A percentile compares a stretch with the other conserved stretches of the same genome.
phyloP scores from a whole-genome alignment of 345 rosid genomes.

The Melaleuca alternifolia region DNA sequence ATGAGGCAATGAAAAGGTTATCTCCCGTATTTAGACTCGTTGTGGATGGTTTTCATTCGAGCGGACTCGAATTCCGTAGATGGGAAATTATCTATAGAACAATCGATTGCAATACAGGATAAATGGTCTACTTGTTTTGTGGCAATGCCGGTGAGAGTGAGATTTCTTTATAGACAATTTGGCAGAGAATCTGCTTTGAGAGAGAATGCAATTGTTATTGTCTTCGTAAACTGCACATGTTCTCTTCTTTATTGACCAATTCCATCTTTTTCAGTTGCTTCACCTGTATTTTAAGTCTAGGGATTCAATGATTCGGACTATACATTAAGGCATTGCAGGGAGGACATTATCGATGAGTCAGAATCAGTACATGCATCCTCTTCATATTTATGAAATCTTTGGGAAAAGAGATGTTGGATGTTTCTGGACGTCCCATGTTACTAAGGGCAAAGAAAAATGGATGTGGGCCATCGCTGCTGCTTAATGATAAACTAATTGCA shows the following conservation, averaged over 20 bases:
- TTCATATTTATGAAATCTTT: neutral
- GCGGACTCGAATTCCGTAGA: neutral
- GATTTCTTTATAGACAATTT: neutral
- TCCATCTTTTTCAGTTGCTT: neutral
- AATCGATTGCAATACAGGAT: neutral
- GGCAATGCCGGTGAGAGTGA: neutral
- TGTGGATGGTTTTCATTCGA: neutral
- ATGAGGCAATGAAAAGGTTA: neutral
- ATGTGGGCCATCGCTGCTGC: neutral
- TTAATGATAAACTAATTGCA: neutral
- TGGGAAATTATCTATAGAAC: neutral
- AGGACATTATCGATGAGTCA: neutral
- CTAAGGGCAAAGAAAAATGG: neutral
- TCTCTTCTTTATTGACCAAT: neutral
- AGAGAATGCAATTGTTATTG: neutral
- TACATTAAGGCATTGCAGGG: neutral
- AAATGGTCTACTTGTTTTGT: neutral
- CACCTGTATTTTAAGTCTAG: neutral
- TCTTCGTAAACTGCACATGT: neutral
- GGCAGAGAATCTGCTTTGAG: neutral
- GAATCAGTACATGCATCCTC: neutral
- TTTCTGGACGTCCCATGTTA: neutral
- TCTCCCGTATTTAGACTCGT: neutral
- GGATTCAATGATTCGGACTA: neutral
- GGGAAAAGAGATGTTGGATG: neutral